Base-by-base conservation (phyloP, 2,329 filamentous ascomycete species). In the Colletotrichum endophyticum region DNA sequence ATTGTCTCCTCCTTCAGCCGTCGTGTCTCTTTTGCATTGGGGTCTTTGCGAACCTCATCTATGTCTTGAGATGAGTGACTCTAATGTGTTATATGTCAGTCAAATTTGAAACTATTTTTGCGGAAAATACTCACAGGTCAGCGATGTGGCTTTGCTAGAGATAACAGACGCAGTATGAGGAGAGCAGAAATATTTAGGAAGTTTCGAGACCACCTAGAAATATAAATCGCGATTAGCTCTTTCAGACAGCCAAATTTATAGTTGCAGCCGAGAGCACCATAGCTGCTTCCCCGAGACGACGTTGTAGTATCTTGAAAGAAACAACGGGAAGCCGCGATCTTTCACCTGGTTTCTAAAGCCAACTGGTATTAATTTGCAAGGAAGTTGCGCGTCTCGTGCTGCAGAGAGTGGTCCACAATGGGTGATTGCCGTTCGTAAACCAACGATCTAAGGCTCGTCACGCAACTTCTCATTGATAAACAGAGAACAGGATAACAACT, bases 71-170 rank as follows among this genome's bases (percentile, higher is more conserved):
- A 22, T 53, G 19, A 1, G 6, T 4, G n/a, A 13, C n/a, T 49
- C 19, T 49, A 22, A 3, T 4, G 2, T 13, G 5, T 3, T 13
- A 53, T 22, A 5, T 8, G 44, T 53, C 2, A 53, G 44, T 53
- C 11, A 4, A 53, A 53, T 13, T 1, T 22, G 44, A 22, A 1
- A 49, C 0, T 2, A 12, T 12, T 12, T 0, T n/a, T 1, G 39
- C 5, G 9, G 1, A 4, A 49, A 4, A 12, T n/a, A n/a, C n/a
- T 53, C 44, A 22, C 44, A 0, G 44, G 13, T 22, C 4, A 13
- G 0, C 44, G 12, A 3, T 13, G 5, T 22, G 6, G n/a, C 6
- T 49, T 13, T 12, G 9, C 11, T 49, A 3, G n/a, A 49, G 9
- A 49, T 6, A 1, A 12, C 11, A 13, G 44, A 13, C 22, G 44